These are phyloP conservation scores for Eucalyptus sp. DNA, from an alignment of 345 rosid species.

Conservation along the genomic window DNA sequence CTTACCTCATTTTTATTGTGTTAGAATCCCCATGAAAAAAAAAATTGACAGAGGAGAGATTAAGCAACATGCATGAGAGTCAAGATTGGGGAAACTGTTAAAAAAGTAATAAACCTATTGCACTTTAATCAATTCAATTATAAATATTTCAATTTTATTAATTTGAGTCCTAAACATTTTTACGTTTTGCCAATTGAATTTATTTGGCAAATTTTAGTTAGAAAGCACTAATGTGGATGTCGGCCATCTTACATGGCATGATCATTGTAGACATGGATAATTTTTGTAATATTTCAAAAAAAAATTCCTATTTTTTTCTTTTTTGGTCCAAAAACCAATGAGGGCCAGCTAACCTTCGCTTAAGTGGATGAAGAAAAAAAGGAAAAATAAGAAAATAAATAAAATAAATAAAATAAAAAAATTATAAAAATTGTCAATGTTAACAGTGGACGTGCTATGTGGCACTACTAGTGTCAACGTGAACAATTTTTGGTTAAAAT, in stretches of 20 bases:
- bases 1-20: not conserved
- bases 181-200: not conserved
- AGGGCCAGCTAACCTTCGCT: no score
- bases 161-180: not conserved
- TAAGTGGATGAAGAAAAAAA: no score
- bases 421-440: not conserved
- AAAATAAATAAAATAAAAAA: no score
- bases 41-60: not conserved
- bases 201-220: not conserved
- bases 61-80: not conserved
- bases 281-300: no score
- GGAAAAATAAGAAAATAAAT: fast-evolving
- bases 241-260: no score
- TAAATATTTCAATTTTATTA: no score
- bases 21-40: not conserved
- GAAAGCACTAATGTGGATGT: no score
- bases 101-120: no score
- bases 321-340: no score
- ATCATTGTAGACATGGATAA: no score
- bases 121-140: not conserved
- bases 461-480: not conserved
- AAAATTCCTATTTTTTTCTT: no score
- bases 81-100: not conserved
- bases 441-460: not conserved
- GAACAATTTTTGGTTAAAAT: no score